These are phyloP conservation scores for Aegilops tauschii DNA, from an alignment of 176 grass and related monocot species.

Conservation along the genomic window DNA sequence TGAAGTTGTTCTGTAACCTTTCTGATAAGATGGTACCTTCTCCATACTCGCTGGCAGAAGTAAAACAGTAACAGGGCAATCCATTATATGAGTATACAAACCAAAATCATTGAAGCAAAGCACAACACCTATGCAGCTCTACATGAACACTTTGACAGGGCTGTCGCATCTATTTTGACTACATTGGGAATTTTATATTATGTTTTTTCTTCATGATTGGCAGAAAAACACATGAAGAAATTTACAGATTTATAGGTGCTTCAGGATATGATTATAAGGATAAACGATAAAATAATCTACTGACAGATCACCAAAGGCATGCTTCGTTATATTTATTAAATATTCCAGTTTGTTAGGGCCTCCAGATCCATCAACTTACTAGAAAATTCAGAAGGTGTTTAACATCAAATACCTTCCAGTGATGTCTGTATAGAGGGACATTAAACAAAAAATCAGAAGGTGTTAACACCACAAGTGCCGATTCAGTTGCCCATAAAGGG, in stretches of 20 bases:
- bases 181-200: background rate
- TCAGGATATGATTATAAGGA: background rate
- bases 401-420: background rate
- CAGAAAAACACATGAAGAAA: background rate
- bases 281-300: conserved; percentile 5
- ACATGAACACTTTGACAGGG: background rate
- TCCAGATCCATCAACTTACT: background rate
- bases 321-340: background rate
- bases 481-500: background rate
- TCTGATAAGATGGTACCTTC: conserved; percentile 58
- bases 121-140: conserved; percentile 1
- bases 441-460: background rate
- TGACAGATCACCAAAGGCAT: background rate
- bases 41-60: conserved; percentile 69
- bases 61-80: background rate
- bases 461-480: background rate
- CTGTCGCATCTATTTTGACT: background rate
- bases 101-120: background rate
- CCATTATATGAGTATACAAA: background rate
- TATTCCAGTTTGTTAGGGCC: background rate
- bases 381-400: background rate
- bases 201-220: background rate
- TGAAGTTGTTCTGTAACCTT: conserved; percentile 58
- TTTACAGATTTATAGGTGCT: background rate
- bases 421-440: background rate